Evolutionary conservation across 176 grass and related monocot species (phyloP).

Genomic region (Bolboschoenus planiculmis): DNA sequence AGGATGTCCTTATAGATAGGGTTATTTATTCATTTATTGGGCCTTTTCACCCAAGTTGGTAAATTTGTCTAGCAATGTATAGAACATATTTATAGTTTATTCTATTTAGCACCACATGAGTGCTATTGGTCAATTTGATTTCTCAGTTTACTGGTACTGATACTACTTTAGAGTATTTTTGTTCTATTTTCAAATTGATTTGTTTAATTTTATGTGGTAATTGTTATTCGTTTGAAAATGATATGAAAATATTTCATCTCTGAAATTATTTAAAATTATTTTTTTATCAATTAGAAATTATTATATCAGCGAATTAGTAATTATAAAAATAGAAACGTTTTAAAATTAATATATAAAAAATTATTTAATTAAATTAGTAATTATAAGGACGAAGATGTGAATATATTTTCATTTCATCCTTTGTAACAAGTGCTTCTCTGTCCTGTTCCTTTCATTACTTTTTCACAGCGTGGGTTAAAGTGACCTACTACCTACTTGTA

Average conservation of each 20-base stretch:
- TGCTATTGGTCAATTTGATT: neutral
- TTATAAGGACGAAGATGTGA: too few relatives aligned
- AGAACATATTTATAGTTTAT: neutral
- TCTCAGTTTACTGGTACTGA: neutral
- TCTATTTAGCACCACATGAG: neutral
- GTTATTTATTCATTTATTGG: constrained; percentile 16
- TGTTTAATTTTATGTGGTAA: too few relatives aligned
- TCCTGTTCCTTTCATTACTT: neutral
- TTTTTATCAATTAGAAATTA: too few relatives aligned
- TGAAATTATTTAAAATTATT: too few relatives aligned
- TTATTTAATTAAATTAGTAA: too few relatives aligned
- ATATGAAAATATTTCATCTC: too few relatives aligned
- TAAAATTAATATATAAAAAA: too few relatives aligned
- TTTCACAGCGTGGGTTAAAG: neutral
- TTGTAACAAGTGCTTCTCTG: neutral
- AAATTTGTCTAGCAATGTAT: constrained; percentile 15
- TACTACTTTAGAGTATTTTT: neutral
- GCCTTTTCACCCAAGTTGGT: neutral
- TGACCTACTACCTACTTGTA: constrained; percentile 1
- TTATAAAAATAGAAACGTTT: too few relatives aligned
- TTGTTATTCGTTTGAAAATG: too few relatives aligned
- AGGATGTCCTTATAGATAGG: neutral
- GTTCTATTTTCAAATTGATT: too few relatives aligned
- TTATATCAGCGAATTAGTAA: too few relatives aligned
- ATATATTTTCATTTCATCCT: neutral